These are phyloP conservation scores for Ambrosia trifida DNA, from an alignment of 129 eudicot genomes.

Conservation along the genomic window DNA sequence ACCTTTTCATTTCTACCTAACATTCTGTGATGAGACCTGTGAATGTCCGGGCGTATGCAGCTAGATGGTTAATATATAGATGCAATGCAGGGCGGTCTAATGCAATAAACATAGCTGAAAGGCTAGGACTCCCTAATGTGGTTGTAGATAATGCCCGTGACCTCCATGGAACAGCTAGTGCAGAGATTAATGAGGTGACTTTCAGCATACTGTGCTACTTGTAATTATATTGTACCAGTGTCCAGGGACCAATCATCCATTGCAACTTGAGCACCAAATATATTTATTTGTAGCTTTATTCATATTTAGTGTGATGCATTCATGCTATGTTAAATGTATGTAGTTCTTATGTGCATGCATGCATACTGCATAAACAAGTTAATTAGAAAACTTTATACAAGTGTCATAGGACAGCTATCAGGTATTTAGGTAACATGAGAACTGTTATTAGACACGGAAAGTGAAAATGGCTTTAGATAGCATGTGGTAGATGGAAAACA, in stretches of 20 bases:
- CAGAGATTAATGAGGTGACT: conserved; percentile 92
- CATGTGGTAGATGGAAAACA: not conserved
- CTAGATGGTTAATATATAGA: conserved; percentile 14
- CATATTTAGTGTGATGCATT: not conserved
- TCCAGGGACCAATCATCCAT: conserved; percentile 13
- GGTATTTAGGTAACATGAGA: not conserved
- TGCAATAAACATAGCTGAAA: conserved; percentile 91
- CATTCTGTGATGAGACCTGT: not conserved
- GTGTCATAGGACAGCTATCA: too few relatives aligned
- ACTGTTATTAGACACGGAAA: conserved; percentile 1
- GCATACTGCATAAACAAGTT: not conserved
- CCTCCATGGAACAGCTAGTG: conserved; percentile 91
- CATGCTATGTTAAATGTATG: not conserved
- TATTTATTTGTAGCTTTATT: conserved; percentile 1
- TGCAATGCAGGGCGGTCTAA: conserved; percentile 81
- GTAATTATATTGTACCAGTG: not conserved
- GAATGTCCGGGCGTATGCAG: not conserved
- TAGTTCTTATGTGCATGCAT: not conserved
- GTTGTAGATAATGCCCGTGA: conserved; percentile 72
- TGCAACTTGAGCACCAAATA: conserved; percentile 3
- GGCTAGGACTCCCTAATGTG: conserved; percentile 65
- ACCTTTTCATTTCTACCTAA: conserved; percentile 17
- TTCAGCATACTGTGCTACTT: conserved; percentile 27
- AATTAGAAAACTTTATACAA: too few relatives aligned
- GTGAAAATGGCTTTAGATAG: not conserved